Base-by-base conservation (phyloP, 225 moss, liverwort and hornwort species). In the Neckera pumila region DNA sequence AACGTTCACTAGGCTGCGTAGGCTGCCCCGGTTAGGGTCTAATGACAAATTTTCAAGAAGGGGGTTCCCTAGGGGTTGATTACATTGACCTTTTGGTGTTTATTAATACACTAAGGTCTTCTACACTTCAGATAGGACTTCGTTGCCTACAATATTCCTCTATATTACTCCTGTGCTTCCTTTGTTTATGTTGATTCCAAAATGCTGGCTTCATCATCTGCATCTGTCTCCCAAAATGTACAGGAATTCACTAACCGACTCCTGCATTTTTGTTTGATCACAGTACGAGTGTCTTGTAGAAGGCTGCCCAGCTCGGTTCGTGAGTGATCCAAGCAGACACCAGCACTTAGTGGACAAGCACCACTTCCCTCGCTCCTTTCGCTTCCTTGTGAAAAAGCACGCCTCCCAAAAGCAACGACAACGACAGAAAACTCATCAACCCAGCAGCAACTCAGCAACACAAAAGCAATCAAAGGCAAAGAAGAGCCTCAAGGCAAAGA, bases 261-360 rank as follows among this genome's bases (percentile, higher is more conserved):
- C 62, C 34, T 73, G 34, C 78, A 60, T 25, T 51, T 82, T 87
- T 17, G 47, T 65, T 53, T 90, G 67, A 51, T 63, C 8, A 7
- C 90, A 96, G 96, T 96, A 95, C n/a, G 96, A 95, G 84, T 96
- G 96, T 76, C 92, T 95, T 76, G 95, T 95, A 57, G 95, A 96
- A 87, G 92, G 93, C 66, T 96, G 96, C 73, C 51, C 92, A 58
- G 91, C 87, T 64, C 85, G 89, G 22, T 96, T 96, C 81, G 89
- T 89, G 54, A 94, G 92, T 66, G 95, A 94, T 89, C 21, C 91
- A 17, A 89, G 88, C 66, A 90, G 96, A 80, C 92, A 92, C 84
- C 96, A 96, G 77, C 96, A 96, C 90, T 79, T 96, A 51, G 94
- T 94, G 60, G 96, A 96, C 88, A 93, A 91, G 90, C 96, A 96